A percentile compares a stretch with the other conserved stretches of the same genome.
These are phyloP conservation scores for Hippophae tibetana DNA, from an alignment of 306 rosid genomes.

Conservation along the genomic window DNA sequence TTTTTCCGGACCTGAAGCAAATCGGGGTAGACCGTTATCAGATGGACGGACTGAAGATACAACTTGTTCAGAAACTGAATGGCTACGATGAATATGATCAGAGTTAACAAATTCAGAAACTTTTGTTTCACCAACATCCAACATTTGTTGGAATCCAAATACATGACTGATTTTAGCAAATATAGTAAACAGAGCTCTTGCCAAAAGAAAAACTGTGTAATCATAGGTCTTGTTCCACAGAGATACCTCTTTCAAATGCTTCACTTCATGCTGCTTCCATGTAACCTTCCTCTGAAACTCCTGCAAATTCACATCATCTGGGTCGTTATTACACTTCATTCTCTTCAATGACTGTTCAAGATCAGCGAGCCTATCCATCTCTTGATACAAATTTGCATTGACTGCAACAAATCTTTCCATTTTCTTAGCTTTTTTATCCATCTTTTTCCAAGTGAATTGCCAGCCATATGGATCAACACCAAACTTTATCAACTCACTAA, in stretches of 20 bases:
- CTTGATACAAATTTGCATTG: constrained; percentile 81
- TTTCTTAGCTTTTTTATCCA: constrained; percentile 81
- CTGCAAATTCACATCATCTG: constrained; percentile 34
- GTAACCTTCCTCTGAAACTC: constrained; percentile 77
- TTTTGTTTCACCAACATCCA: constrained; percentile 28
- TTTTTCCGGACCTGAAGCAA: constrained; percentile 61
- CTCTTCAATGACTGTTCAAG: constrained; percentile 75
- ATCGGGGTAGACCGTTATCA: constrained; percentile 45
- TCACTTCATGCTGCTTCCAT: constrained; percentile 77
- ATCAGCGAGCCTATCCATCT: constrained; percentile 84
- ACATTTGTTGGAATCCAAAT: constrained; percentile 51
- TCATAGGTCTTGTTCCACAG: constrained; percentile 84
- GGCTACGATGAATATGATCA: constrained; percentile 49
- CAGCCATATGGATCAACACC: constrained; percentile 65
- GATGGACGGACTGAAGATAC: constrained; percentile 49
- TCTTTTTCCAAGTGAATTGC: constrained; percentile 58
- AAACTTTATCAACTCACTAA: constrained; percentile 38
- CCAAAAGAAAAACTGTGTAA: constrained; percentile 56
- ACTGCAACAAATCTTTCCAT: constrained; percentile 72
- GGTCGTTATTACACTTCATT: constrained; percentile 55
- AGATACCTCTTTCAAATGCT: constrained; percentile 53
- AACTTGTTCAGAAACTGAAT: constrained; percentile 60
- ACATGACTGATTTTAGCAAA: constrained; percentile 62
- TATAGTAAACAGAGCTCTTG: constrained; percentile 70
- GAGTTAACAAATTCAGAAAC: constrained; percentile 31